phyloP scores from a whole-genome alignment of 805 yeast species.

The Yamadazyma paraphyllophila region DNA sequence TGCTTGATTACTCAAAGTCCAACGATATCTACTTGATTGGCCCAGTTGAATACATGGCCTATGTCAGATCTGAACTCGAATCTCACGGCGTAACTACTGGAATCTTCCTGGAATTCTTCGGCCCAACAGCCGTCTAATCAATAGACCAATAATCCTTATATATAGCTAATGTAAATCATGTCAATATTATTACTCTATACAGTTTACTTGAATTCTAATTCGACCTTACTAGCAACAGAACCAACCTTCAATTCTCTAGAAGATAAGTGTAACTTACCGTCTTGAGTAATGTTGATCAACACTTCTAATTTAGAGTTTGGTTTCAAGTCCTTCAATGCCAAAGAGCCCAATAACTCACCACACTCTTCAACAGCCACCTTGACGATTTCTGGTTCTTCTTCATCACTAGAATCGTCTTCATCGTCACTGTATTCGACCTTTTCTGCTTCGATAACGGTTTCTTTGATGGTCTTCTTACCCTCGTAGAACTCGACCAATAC shows the following conservation, averaged over 20 bases:
- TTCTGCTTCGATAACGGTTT: slow-evolving; percentile 72
- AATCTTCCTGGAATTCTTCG: slow-evolving; percentile 4
- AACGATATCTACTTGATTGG: slow-evolving; percentile 5
- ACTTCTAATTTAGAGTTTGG: slow-evolving; percentile 68
- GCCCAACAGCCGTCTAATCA: slow-evolving; percentile 2
- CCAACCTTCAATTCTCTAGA: slow-evolving; percentile 67
- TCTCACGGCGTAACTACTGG: background rate
- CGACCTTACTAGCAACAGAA: slow-evolving; percentile 55
- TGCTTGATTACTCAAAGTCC: background rate
- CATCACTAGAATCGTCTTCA: slow-evolving; percentile 48
- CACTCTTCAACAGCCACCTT: slow-evolving; percentile 73
- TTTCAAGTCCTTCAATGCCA: slow-evolving; percentile 69
- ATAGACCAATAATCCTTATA: background rate
- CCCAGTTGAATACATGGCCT: slow-evolving; percentile 4
- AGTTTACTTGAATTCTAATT: slow-evolving; percentile 20
- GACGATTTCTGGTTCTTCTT: slow-evolving; percentile 84
- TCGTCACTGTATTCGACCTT: slow-evolving; percentile 42
- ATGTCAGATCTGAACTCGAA: slow-evolving; percentile 3
- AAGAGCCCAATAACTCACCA: slow-evolving; percentile 72
- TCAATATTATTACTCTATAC: slow-evolving; percentile 2
- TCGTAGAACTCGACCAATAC: slow-evolving; percentile 74
- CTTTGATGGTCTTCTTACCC: slow-evolving; percentile 81
- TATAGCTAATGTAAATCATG: background rate
- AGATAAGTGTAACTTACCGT: slow-evolving; percentile 61
- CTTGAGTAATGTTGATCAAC: slow-evolving; percentile 61